These are phyloP conservation scores for Inosperma sp. DNA, from an alignment of 768 basidiomycete genomes.

Conservation along the genomic window DNA sequence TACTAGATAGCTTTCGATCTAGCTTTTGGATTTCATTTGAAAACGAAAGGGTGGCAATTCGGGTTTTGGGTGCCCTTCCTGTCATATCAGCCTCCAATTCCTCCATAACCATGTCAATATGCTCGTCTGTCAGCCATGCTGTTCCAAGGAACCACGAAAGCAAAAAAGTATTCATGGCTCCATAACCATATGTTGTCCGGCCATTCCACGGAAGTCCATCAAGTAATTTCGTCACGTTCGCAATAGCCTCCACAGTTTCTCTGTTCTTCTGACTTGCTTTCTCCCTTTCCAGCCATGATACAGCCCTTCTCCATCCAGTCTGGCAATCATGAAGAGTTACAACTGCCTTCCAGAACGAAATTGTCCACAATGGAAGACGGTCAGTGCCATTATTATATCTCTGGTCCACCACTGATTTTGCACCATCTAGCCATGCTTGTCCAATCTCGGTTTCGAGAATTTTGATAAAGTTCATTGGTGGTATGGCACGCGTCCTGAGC, in stretches of 20 bases:
- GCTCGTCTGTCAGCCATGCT: slow-evolving; percentile 1
- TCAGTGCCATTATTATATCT: slow-evolving; percentile 8
- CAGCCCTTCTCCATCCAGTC: neutral
- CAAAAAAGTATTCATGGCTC: neutral
- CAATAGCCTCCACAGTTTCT: neutral
- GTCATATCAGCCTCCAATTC: neutral
- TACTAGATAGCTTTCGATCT: neutral
- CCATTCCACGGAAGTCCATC: neutral
- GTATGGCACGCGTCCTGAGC: neutral
- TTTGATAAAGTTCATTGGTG: neutral
- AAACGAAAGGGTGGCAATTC: neutral
- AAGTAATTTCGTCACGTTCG: neutral
- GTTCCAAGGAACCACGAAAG: slow-evolving; percentile 7
- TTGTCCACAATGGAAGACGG: slow-evolving; percentile 11
- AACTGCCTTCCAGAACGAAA: slow-evolving; percentile 1
- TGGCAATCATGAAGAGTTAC: neutral
- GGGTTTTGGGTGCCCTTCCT: neutral
- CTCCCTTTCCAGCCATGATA: neutral
- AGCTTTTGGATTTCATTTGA: neutral
- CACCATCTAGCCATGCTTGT: slow-evolving; percentile 12
- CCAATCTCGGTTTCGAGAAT: neutral
- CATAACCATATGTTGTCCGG: neutral
- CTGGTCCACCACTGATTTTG: slow-evolving; percentile 10
- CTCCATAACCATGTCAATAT: slow-evolving; percentile 6
- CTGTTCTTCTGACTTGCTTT: neutral